Evolutionary conservation across 2,329 filamentous ascomycete species (phyloP).

Genomic region (Lasiodiplodia hormozganensis): DNA sequence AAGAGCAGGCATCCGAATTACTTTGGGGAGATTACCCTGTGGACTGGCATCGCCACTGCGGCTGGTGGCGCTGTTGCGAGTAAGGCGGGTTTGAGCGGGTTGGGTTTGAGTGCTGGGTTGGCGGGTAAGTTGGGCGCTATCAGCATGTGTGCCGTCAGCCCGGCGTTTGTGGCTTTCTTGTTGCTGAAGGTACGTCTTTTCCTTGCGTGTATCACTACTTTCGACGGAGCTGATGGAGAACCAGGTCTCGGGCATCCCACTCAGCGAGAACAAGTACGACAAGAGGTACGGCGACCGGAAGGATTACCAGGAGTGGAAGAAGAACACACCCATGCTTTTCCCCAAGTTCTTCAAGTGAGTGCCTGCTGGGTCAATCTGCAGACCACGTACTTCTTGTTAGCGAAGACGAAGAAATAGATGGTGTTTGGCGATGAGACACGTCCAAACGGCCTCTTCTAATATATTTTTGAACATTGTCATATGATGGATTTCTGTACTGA

Average conservation of each 20-base stretch:
- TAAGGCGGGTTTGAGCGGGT: constrained; percentile 61
- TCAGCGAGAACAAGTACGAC: constrained; percentile 75
- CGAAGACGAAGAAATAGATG: no score
- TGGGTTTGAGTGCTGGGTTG: constrained; percentile 60
- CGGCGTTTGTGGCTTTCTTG: constrained; percentile 69
- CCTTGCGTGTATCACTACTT: neutral
- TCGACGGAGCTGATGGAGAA: constrained; percentile 19
- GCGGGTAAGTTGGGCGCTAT: constrained; percentile 54
- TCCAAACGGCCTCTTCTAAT: neutral
- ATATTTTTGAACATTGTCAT: neutral
- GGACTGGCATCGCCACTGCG: constrained; percentile 69
- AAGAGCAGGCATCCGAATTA: constrained; percentile 72
- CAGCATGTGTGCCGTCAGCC: constrained; percentile 64
- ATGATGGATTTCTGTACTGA: neutral
- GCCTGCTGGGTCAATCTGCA: neutral
- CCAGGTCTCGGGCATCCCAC: constrained; percentile 61
- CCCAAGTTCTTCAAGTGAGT: constrained; percentile 60
- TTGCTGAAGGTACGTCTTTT: constrained; percentile 63
- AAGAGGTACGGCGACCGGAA: constrained; percentile 66
- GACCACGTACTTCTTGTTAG: neutral
- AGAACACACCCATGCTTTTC: constrained; percentile 69
- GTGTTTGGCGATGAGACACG: neutral
- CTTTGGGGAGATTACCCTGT: constrained; percentile 74
- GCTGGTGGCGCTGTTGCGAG: constrained; percentile 64
- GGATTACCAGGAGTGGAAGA: constrained; percentile 73